Evolutionary conservation across 805 yeast genomes (phyloP), one percentile per base, ranked within the genome.

Genomic region (Yamadazyma olivae): DNA sequence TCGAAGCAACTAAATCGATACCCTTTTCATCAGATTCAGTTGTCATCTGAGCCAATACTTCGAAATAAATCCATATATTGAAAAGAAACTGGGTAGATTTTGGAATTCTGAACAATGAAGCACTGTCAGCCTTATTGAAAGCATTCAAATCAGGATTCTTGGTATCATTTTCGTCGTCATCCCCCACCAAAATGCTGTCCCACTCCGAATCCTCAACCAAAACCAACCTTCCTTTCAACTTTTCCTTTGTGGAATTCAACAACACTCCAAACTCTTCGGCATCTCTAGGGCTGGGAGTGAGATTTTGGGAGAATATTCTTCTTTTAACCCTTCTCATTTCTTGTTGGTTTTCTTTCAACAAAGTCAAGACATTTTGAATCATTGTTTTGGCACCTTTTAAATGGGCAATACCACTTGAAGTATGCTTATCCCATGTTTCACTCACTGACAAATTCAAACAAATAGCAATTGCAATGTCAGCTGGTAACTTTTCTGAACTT

Each of bases 401-500:
- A 56, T 81, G 88, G 2, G 83, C 80, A 36, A 81, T 76, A 9
- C 87, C 86, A 17, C 83, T 76, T 3, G 83, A 71, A 4, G 75
- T 79, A 39, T 76, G 81, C 9, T 79, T 71, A 49, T 79, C 81
- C 87, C 87, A 81, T 0, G 81, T 70, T 51, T 81, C 87, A 26
- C 83, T 73, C 40, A 77, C 72, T 0, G 86, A 82, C 36, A 81
- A 59, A 15, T 77, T 74, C 38, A 81, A 52, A 41, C 86, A 80
- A 0, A 85, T 75, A 0, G 83, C 78, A 15, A 81, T 58, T 1
- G 86, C 86, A 9, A 81, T 78, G 43, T 79, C 85, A 8, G 79
- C 78, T 2, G 82, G 81, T 19, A 75, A 60, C 10, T 48, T 53
- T 17, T 31, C 27, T 6, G 35, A 18, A 14, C 36, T 38, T 2